Base-by-base conservation (phyloP, 441 rosid species). In the Corymbia citriodora region DNA sequence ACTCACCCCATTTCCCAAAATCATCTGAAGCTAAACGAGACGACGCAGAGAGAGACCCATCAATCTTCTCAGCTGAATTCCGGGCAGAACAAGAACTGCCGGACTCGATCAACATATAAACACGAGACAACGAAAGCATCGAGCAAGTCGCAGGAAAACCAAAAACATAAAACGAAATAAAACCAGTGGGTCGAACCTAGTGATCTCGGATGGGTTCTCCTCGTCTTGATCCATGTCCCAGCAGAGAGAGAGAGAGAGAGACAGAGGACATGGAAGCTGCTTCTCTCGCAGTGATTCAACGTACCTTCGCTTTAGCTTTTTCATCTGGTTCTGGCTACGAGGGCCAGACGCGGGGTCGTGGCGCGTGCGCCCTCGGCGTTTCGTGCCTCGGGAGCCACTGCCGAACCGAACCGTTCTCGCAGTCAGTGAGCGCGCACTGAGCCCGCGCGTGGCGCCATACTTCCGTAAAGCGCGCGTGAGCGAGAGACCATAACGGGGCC, bases 211-310 rank as follows among this genome's bases (percentile, higher is more conserved):
- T 70, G 89, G 90, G 89, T 90, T 59, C 65, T 61, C 79, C 55
- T 55, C 21, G 87, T 89, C 89, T 8, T 65, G 92, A 57, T 92
- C 95, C 95, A 94, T 94, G 36, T 19, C 57, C n/a, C 12, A 88
- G 86, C 29, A 82, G 90, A 54, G 87, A 68, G 6, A 63, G 16
- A 23, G 3, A 82, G 72, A 82, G 55, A 70, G 21, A 25, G 11
- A 72, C 52, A 50, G 82, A 61, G n/a, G 33, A 45, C n/a, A 53
- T 8, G 4, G 18, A 49, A 50, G 23, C 49, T 4, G 52, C 21
- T 72, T 55, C 57, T 74, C 57, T 36, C 87, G 85, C 45, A 89
- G 91, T 87, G 89, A 87, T 87, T 90, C 74, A 52, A 68, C 87
- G 79, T 81, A 72, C 45, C 52, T 45, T 14, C 17, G 2, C 52